Evolutionary conservation across 306 rosid species (phyloP).

Genomic region (Malus sylvestris): DNA sequence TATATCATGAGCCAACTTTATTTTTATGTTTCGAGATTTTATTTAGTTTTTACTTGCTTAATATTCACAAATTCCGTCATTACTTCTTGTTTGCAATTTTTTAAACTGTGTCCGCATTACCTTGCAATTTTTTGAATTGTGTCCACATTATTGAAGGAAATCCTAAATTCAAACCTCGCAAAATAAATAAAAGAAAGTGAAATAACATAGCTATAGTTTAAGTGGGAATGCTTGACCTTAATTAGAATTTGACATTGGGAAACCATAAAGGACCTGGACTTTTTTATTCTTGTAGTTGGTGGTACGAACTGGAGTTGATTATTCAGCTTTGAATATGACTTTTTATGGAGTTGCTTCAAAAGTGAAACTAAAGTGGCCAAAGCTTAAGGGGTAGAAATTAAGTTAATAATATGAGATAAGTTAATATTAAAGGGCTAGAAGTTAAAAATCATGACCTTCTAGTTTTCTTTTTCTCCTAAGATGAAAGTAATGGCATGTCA

Average conservation of each 20-base stretch:
- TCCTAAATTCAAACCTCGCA: too few relatives aligned
- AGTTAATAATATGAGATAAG: too few relatives aligned
- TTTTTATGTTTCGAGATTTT: not conserved
- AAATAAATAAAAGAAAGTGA: not conserved
- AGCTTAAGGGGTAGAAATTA: too few relatives aligned
- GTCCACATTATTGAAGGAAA: too few relatives aligned
- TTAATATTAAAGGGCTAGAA: too few relatives aligned
- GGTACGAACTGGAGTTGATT: not conserved
- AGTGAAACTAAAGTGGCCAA: not conserved
- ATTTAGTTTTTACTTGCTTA: not conserved
- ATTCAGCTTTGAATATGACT: not conserved
- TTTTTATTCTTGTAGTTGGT: not conserved
- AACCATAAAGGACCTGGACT: not conserved
- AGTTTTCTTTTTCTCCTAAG: too few relatives aligned
- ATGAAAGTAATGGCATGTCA: too few relatives aligned
- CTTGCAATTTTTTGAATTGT: too few relatives aligned
- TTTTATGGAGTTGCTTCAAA: not conserved
- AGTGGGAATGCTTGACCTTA: not conserved
- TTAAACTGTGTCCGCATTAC: too few relatives aligned
- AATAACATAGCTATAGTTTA: not conserved
- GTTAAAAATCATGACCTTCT: too few relatives aligned
- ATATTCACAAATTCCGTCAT: not conserved
- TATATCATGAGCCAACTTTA: not conserved
- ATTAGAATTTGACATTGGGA: not conserved
- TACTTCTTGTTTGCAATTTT: too few relatives aligned